Percentiles rank a stretch among this genome's conserved stretches.
Evolutionary conservation across 2,329 filamentous ascomycete species (phyloP).

Genomic region (Epichloe hybrida): DNA sequence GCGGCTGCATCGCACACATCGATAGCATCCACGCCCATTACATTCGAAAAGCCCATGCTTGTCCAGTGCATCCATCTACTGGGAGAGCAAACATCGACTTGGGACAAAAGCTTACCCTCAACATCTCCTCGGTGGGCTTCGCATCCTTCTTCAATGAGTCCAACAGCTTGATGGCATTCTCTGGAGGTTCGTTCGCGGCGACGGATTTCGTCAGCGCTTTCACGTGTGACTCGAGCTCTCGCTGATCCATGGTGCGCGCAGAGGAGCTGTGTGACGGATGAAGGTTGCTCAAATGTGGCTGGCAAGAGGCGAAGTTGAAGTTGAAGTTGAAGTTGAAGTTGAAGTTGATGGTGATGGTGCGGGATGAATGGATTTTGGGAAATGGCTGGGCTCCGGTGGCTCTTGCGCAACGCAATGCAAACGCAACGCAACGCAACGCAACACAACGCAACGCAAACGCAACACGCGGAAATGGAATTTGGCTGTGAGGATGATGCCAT

Average conservation of each 20-base stretch:
- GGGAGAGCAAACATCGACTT: no score
- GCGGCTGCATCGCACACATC: no score
- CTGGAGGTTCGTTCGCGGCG: slow-evolving; percentile 56
- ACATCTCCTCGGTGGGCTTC: slow-evolving; percentile 73
- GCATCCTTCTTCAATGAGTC: slow-evolving; percentile 69
- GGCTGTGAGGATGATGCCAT: background rate
- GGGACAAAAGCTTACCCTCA: slow-evolving; percentile 49
- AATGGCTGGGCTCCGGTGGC: background rate
- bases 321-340: background rate
- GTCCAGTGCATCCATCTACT: no score
- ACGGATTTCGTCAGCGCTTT: slow-evolving; percentile 72
- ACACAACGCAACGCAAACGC: background rate
- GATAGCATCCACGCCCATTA: background rate
- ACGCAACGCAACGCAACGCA: background rate
- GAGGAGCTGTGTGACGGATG: background rate
- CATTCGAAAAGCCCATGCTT: no score
- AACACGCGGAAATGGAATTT: background rate
- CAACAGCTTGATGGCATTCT: slow-evolving; percentile 60
- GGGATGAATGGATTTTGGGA: background rate
- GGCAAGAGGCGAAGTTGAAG: background rate
- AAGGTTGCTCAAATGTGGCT: background rate
- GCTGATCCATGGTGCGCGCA: slow-evolving; percentile 53
- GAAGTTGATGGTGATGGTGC: background rate
- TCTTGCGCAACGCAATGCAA: background rate
- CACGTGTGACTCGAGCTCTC: slow-evolving; percentile 65